Base-by-base conservation (phyloP, 2,329 filamentous ascomycete species). In the Botrytis cinerea region DNA sequence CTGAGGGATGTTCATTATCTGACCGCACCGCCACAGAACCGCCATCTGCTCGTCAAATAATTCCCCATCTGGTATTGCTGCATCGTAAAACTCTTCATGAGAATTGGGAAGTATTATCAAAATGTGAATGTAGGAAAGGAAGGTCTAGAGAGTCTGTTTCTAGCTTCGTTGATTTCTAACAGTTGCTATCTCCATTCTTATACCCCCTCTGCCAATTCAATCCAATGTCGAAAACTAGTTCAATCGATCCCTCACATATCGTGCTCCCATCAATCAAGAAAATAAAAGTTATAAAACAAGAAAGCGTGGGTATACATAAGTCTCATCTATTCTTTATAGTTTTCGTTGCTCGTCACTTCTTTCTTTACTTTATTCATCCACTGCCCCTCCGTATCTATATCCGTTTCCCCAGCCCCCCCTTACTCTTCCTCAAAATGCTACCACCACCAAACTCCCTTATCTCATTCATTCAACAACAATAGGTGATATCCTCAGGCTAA, bases 281-380 rank as follows among this genome's bases (percentile, higher is more conserved):
- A 63, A 25, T 32, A 48, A 51, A 20, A 57, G 22, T 46, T n/a
- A 46, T n/a, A 43, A 68, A 68, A 68, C 48, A 70, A 60, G 68
- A 70, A 70, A 71, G 69, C 57, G 54, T 71, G 70, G 70, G 70
- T 71, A 71, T 71, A 71, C 70, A 71, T 71, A 48, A 66, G 45
- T 71, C 70, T 71, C 70, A 64, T 71, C 70, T 71, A 64, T 71
- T 66, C 70, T 71, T 61, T 71, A 64, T 71, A 71, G 43, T 54
- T 32, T 63, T 71, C 69, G 69, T 71, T 63, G 57, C 57, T 71
- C 70, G 38, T 71, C 45, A 40, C 59, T 38, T 57, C 60, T 40
- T 66, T 66, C 59, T 40, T 57, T 71, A n/a, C 59, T 64, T 71
- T 64, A 64, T 71, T 64, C 70, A 71, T 71, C 59, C 69, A 46